Evolutionary conservation across 2,329 filamentous ascomycete genomes (phyloP), one percentile per base, ranked within the genome.

Genomic region (Juglanconis sp.): DNA sequence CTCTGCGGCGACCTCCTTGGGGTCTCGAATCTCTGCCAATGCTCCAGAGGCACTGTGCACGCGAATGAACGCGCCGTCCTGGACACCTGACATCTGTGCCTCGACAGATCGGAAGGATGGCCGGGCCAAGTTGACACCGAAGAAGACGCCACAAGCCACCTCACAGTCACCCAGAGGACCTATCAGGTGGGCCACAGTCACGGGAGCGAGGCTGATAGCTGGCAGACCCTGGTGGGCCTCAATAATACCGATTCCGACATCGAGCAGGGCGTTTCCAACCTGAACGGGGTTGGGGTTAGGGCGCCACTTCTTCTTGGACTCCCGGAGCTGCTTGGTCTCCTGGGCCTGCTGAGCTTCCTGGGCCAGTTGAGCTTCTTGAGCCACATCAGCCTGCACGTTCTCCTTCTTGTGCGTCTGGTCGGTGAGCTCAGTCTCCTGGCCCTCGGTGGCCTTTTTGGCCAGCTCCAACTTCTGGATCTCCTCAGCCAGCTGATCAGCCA

Each of bases 61-160:
- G 0, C 92, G 90, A 10, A 96, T 75, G 68, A 98, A 91, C 0
- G 86, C 91, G 73, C 97, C 96, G 69, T 98, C 93, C 67, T 91
- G 87, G 15, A 98, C 88, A 65, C 96, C 92, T 66, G 87, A 87
- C 10, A 89, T 84, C 71, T 96, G 96, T n/a, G 88, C 81, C 65
- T 96, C 91, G 81, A 97, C 90, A 81, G 93, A 91, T 71, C 92
- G 88, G 56, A 87, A 86, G 0, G 90, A 90, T 81, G 96, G 93
- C 40, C 88, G 85, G 1, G 88, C 87, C 48, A 90, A 90, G 70
- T 96, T 96, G n/a, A 95, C 91, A 8, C 95, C 95, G 69, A 98
- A 97, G 44, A 98, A 77, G 42, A 89, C 86, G 15, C 93, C 94
- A 35, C 96, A 88, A 47, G 92, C 79, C 15, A 95, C 83, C 5